phyloP scores from a whole-genome alignment of 2,329 filamentous ascomycete species.

The Aspergillus sp. region DNA sequence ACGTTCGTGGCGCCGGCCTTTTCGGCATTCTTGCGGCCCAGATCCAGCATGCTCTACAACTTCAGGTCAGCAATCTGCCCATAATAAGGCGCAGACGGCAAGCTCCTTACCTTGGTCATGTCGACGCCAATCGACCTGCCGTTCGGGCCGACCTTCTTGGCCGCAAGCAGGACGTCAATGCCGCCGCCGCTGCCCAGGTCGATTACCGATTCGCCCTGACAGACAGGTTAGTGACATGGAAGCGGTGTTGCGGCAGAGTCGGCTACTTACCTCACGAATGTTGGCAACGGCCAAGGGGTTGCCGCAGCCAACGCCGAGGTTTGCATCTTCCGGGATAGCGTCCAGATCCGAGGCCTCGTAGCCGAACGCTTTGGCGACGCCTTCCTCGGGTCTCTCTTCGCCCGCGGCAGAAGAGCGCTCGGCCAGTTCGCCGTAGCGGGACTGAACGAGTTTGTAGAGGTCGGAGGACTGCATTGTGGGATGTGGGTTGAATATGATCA shows the following conservation, averaged over 20 bases:
- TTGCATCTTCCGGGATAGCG: conserved; percentile 38
- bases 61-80: conserved; percentile 1
- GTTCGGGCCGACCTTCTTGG: conserved; percentile 39
- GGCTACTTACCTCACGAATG: conserved; percentile 30
- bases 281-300: conserved; percentile 44
- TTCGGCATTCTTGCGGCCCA: conserved; percentile 39
- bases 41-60: conserved; percentile 45
- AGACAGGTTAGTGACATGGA: neutral
- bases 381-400: conserved; percentile 26
- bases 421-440: conserved; percentile 10
- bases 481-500: neutral
- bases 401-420: conserved; percentile 22
- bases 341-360: conserved; percentile 42
- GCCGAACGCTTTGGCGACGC: conserved; percentile 45
- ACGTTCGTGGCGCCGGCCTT: conserved; percentile 37
- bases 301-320: conserved; percentile 47
- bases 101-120: conserved; percentile 45
- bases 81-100: neutral
- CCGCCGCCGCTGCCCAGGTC: conserved; percentile 51
- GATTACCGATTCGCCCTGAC: conserved; percentile 47
- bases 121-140: conserved; percentile 50
- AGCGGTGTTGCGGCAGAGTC: neutral
- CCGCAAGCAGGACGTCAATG: conserved; percentile 49
- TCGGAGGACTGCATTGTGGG: conserved; percentile 2
- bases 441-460: conserved; percentile 9